Percentiles rank a stretch among this genome's conserved stretches.
phyloP scores from a whole-genome alignment of 2,329 filamentous ascomycete genomes.

The Nemania diffusa region DNA sequence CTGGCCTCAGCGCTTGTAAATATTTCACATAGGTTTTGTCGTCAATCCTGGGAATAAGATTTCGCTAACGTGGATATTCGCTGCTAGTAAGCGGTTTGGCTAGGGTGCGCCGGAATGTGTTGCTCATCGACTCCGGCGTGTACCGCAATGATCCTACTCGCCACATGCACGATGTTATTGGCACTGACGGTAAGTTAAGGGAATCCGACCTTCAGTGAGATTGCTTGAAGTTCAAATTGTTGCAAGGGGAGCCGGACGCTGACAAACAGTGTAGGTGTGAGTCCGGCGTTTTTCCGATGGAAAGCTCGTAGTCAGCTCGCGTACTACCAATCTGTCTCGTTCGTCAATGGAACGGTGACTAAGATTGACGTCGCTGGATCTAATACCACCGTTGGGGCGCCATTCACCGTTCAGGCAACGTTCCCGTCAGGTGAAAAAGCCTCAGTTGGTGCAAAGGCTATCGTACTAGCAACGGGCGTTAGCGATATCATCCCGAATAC shows the following conservation, averaged over 20 bases:
- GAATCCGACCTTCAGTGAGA: not conserved
- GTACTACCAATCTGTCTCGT: constrained; percentile 60
- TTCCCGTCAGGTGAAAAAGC: constrained; percentile 41
- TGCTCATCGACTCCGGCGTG: constrained; percentile 67
- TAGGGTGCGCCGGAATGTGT: constrained; percentile 64
- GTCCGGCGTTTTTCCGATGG: constrained; percentile 64
- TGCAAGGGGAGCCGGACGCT: not conserved
- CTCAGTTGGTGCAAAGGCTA: constrained; percentile 60
- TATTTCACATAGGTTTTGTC: not conserved
- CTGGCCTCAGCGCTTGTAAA: constrained; percentile 35
- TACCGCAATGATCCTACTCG: constrained; percentile 68
- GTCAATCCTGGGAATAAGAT: not conserved
- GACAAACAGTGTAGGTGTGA: constrained; percentile 56
- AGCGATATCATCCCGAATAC: constrained; percentile 64
- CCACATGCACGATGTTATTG: constrained; percentile 70
- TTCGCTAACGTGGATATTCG: constrained; percentile 21
- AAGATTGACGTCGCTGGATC: constrained; percentile 50
- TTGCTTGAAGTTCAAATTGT: not conserved
- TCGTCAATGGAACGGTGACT: constrained; percentile 64
- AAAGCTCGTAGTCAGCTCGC: constrained; percentile 63
- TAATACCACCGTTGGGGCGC: constrained; percentile 32
- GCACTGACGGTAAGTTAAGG: constrained; percentile 62
- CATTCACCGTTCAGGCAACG: constrained; percentile 57
- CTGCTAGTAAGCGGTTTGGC: constrained; percentile 65
- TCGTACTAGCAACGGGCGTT: constrained; percentile 68